These are phyloP conservation scores for Lagenaria siceraria DNA, from an alignment of 306 rosid species.

Conservation along the genomic window DNA sequence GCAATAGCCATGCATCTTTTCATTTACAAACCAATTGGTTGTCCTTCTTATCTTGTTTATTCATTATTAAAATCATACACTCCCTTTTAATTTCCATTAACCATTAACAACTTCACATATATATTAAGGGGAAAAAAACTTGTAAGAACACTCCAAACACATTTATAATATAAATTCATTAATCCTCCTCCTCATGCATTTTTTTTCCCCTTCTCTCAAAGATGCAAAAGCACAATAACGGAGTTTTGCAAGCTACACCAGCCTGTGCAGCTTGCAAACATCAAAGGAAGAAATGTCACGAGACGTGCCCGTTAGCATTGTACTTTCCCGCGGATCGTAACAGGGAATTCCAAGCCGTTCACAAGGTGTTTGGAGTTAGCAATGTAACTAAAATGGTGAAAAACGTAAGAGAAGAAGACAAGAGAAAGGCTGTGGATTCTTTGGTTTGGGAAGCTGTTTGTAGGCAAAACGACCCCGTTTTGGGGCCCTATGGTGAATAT, in stretches of 20 bases:
- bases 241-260: slow-evolving; percentile 19
- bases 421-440: slow-evolving; percentile 46
- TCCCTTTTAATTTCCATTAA: slow-evolving; percentile 24
- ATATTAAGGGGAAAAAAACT: neutral
- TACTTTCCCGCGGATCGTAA: slow-evolving; percentile 48
- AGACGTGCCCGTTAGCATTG: slow-evolving; percentile 45
- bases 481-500: slow-evolving; percentile 61
- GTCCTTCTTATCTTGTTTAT: neutral
- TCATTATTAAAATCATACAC: slow-evolving; percentile 28
- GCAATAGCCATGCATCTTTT: slow-evolving; percentile 31
- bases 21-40: slow-evolving; percentile 25
- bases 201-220: neutral
- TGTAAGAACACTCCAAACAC: neutral
- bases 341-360: slow-evolving; percentile 57
- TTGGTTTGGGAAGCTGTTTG: slow-evolving; percentile 73
- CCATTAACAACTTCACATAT: slow-evolving; percentile 10
- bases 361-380: slow-evolving; percentile 68
- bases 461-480: slow-evolving; percentile 60
- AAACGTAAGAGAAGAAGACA: slow-evolving; percentile 25
- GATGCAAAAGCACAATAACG: slow-evolving; percentile 41
- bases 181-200: neutral
- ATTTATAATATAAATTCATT: neutral
- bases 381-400: slow-evolving; percentile 58
- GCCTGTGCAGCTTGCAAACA: slow-evolving; percentile 92
- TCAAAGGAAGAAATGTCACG: slow-evolving; percentile 66